phyloP scores from a whole-genome alignment of 257 asterid species.

The Solanum chmielewskii region DNA sequence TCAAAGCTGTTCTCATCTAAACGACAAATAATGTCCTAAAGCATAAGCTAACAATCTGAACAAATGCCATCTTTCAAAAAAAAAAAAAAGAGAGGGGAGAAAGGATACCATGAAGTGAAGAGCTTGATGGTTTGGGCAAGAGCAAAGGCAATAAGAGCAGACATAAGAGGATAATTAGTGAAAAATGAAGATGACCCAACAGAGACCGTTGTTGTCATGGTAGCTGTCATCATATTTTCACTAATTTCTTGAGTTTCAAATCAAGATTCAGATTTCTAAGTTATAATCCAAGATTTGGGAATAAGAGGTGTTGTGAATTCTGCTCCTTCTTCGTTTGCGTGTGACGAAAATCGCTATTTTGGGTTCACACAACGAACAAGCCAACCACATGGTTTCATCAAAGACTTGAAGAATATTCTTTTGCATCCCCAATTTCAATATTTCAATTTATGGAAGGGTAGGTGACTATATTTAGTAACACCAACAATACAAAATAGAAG shows the following conservation, averaged over 20 bases:
- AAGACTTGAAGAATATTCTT: not conserved
- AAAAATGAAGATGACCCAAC: conserved; percentile 6
- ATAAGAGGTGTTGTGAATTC: not conserved
- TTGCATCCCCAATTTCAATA: not conserved
- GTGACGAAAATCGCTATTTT: not conserved
- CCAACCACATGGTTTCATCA: not conserved
- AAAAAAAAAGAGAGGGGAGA: not conserved
- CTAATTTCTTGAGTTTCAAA: not conserved
- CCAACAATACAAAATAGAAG: not conserved
- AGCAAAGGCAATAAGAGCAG: conserved; percentile 4
- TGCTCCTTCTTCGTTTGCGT: not conserved
- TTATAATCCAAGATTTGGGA: not conserved
- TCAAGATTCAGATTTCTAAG: not conserved
- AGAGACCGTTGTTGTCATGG: conserved; percentile 7
- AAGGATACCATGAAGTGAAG: conserved; percentile 5
- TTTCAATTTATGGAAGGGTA: not conserved
- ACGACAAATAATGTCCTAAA: not conserved
- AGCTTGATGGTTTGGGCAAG: conserved; percentile 8
- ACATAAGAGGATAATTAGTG: not conserved
- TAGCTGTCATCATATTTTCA: not conserved
- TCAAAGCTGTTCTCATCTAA: not conserved
- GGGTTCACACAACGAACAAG: not conserved
- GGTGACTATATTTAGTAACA: not conserved
- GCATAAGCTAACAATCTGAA: not conserved
- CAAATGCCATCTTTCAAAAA: not conserved